These are phyloP conservation scores for Metrosideros polymorpha DNA, from an alignment of 441 rosid species.

Conservation along the genomic window DNA sequence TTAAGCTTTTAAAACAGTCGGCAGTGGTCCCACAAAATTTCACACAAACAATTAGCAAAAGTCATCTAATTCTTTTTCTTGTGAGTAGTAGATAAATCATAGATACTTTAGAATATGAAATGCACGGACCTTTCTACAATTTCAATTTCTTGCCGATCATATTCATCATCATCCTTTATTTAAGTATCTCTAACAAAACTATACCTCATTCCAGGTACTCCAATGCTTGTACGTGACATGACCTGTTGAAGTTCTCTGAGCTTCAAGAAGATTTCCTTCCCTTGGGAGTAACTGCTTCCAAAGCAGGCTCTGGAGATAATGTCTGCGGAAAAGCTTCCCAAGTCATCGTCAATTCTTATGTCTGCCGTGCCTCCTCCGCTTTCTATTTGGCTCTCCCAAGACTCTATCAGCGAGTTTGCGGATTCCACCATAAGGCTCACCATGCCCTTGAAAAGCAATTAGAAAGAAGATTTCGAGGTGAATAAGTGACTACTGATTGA, in stretches of 20 bases:
- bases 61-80: too few relatives aligned
- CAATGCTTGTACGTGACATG: conserved; percentile 21
- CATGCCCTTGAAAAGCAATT: conserved; percentile 20
- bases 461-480: too few relatives aligned
- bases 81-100: too few relatives aligned
- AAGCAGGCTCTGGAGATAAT: conserved; percentile 53
- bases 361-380: conserved; percentile 19
- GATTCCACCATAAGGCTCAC: conserved; percentile 46
- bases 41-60: too few relatives aligned
- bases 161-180: neutral
- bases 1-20: too few relatives aligned
- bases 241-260: conserved; percentile 19
- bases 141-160: neutral
- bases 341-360: conserved; percentile 29
- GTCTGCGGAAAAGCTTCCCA: conserved; percentile 43
- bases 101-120: too few relatives aligned
- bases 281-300: conserved; percentile 43
- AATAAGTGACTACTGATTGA: too few relatives aligned
- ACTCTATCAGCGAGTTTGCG: conserved; percentile 18
- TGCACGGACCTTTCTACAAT: neutral
- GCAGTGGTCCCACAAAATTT: too few relatives aligned
- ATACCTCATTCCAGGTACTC: conserved; percentile 33
- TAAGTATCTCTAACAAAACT: neutral
- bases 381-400: conserved; percentile 34
- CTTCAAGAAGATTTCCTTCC: conserved; percentile 35